Conservation (phyloP, 352 stramenopile species). For the Phytopythium sindhum region DNA sequence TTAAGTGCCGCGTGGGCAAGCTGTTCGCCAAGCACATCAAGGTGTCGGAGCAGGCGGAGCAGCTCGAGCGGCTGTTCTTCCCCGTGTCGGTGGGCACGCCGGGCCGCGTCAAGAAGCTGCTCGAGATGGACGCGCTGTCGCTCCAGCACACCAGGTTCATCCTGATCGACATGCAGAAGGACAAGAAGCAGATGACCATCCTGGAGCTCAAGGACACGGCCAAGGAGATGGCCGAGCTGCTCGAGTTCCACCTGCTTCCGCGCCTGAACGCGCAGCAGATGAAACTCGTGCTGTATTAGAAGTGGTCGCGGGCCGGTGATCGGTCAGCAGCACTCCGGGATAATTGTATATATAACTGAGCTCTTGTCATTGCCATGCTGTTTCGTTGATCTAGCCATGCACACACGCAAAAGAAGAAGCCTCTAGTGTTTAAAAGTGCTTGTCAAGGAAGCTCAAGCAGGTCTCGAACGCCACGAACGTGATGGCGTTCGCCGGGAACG, state of each 20-base stretch:
- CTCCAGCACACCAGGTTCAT: conserved; percentile 77
- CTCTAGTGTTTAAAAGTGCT: conserved; percentile 47
- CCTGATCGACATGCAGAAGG: conserved; percentile 83
- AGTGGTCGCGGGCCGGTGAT: background rate
- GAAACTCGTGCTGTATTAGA: conserved; percentile 78
- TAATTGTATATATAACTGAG: conserved; percentile 1
- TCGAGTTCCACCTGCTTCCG: conserved; percentile 76
- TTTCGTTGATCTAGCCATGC: conserved; percentile 8
- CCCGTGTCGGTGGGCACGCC: conserved; percentile 82
- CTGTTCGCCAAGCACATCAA: conserved; percentile 96
- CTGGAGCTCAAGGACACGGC: conserved; percentile 84
- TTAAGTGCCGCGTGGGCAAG: conserved; percentile 93
- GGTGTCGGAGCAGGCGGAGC: conserved; percentile 83
- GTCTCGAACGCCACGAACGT: conserved; percentile 86
- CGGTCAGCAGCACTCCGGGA: background rate
- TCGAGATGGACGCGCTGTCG: conserved; percentile 67
- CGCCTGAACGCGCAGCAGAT: conserved; percentile 50
- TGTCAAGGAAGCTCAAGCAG: conserved; percentile 68
- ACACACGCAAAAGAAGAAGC: background rate
- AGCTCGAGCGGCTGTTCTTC: conserved; percentile 67
- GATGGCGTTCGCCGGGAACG: conserved; percentile 81
- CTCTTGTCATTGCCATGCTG: background rate
- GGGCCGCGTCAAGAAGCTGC: conserved; percentile 60
- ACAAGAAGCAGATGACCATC: conserved; percentile 85
- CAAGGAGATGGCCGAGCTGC: conserved; percentile 72